Conservation (phyloP, 352 stramenopile species). For the Plasmopara viticola region DNA sequence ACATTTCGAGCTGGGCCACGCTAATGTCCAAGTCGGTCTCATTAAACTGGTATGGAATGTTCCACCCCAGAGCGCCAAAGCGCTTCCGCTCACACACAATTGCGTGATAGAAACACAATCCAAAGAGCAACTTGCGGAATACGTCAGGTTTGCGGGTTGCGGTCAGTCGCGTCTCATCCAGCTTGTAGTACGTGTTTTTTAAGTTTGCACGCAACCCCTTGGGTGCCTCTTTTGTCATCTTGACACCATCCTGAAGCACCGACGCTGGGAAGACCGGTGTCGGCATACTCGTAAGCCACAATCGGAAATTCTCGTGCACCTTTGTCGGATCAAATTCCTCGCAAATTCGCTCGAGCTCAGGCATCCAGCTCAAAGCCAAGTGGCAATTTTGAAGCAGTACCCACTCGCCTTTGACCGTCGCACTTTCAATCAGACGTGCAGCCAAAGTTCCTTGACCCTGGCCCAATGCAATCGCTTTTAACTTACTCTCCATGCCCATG, state of each 20-base stretch:
- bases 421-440: conserved; percentile 86
- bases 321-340: conserved; percentile 84
- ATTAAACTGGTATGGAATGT: conserved; percentile 97
- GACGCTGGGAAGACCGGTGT: conserved; percentile 85
- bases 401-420: conserved; percentile 89
- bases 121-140: conserved; percentile 94
- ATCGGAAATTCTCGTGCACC: conserved; percentile 88
- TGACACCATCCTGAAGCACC: conserved; percentile 94
- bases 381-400: conserved; percentile 95
- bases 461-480: conserved; percentile 91
- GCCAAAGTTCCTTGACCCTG: conserved; percentile 91
- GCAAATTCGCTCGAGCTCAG: conserved; percentile 91
- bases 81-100: conserved; percentile 92
- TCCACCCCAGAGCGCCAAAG: conserved; percentile 94
- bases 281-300: conserved; percentile 93
- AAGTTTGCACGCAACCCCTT: conserved; percentile 92
- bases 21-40: conserved; percentile 91
- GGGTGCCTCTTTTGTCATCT: conserved; percentile 96
- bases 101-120: conserved; percentile 88
- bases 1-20: conserved; percentile 85
- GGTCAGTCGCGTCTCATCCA: conserved; percentile 83
- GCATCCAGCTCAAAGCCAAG: conserved; percentile 93
- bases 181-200: conserved; percentile 93
- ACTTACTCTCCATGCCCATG: conserved; percentile 79
- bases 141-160: conserved; percentile 84